Conservation (phyloP, 768 basidiomycete species). For the Mycena polygramma region DNA sequence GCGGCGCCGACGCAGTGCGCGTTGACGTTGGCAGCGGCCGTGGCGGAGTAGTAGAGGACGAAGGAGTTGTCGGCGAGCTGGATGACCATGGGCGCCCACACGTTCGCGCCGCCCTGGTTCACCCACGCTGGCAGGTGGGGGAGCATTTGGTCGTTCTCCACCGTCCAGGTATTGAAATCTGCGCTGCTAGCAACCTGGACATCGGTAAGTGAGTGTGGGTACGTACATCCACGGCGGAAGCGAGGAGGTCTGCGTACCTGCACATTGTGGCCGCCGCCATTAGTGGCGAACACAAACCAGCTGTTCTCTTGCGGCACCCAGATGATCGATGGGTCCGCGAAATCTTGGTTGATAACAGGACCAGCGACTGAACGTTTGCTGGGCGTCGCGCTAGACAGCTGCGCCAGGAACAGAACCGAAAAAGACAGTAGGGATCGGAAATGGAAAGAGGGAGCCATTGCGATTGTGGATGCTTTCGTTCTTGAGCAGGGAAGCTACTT, state of each 20-base stretch:
- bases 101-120: neutral
- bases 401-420: no score
- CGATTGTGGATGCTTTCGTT: no score
- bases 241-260: neutral
- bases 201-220: neutral
- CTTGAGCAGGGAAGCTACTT: no score
- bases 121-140: slow-evolving; percentile 7
- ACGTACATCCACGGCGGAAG: neutral
- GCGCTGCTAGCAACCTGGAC: neutral
- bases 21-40: neutral
- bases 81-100: slow-evolving; percentile 3
- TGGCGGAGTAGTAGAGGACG: slow-evolving; percentile 2
- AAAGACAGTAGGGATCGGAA: no score
- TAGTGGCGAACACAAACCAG: neutral
- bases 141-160: neutral
- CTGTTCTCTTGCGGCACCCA: neutral
- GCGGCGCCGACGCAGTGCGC: slow-evolving; percentile 47
- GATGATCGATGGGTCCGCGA: neutral
- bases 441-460: no score
- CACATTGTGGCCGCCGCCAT: neutral
- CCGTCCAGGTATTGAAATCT: neutral
- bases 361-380: neutral
- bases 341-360: slow-evolving; percentile 2
- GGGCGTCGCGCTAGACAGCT: no score
- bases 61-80: neutral